These are phyloP conservation scores for Magnolia sinica DNA, from an alignment of 164 flowering plant species.

Conservation along the genomic window DNA sequence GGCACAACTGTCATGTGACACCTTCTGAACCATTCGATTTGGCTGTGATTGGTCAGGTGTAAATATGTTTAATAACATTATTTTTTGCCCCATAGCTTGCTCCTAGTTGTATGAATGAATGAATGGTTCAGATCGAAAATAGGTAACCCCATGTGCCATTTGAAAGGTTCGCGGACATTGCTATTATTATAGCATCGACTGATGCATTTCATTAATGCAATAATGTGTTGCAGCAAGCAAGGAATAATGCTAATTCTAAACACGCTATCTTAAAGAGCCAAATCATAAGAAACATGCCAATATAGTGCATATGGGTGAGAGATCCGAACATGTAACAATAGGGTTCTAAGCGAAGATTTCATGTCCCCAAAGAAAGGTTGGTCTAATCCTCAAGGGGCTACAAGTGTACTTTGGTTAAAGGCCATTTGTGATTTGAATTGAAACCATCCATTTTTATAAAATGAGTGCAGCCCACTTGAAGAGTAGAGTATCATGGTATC, in stretches of 20 bases:
- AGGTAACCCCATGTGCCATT: no score
- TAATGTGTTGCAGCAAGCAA: neutral
- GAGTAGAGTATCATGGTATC: no score
- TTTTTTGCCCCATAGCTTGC: no score
- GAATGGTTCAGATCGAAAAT: no score
- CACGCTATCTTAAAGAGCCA: neutral
- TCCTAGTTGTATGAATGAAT: no score
- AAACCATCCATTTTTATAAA: no score
- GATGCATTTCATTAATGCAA: neutral
- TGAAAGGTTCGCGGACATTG: no score
- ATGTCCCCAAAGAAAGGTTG: neutral
- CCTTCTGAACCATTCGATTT: no score
- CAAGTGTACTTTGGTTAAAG: neutral
- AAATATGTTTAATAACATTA: no score
- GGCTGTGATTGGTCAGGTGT: no score
- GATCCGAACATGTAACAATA: neutral
- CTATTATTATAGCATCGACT: neutral
- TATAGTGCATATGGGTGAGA: neutral
- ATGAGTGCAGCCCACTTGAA: no score
- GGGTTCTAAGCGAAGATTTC: neutral
- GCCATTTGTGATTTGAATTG: neutral
- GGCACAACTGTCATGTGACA: no score
- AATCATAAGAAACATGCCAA: neutral
- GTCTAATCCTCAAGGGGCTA: neutral
- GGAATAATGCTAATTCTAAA: neutral